Conservation (phyloP, 805 yeast genomes). For the Yarrowia hollandica region DNA sequence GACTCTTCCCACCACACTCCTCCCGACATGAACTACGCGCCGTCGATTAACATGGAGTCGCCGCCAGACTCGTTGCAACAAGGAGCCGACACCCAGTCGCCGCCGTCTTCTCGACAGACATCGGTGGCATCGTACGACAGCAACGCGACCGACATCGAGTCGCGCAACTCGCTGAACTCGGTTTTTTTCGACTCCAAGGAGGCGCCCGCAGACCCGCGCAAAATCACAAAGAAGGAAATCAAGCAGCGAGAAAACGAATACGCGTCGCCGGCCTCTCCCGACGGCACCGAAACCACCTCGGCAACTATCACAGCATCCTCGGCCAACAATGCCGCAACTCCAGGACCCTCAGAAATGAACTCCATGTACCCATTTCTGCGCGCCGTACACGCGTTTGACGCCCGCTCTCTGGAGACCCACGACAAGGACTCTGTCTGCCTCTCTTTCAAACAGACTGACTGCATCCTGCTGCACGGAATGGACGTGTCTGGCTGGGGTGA, state of each 20-base stretch:
- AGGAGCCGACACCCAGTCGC: conserved; percentile 9
- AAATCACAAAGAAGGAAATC: conserved; percentile 20
- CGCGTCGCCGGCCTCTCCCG: not conserved
- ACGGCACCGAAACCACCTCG: not conserved
- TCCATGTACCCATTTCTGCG: conserved; percentile 23
- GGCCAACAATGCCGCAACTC: not conserved
- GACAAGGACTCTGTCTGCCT: conserved; percentile 32
- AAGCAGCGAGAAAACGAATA: not conserved
- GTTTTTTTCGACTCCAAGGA: conserved; percentile 28
- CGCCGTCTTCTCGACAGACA: conserved; percentile 13
- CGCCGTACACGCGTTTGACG: conserved; percentile 22
- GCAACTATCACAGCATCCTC: not conserved
- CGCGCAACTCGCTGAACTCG: conserved; percentile 20
- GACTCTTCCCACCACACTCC: too few relatives aligned
- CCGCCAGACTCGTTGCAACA: conserved; percentile 21
- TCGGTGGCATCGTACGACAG: conserved; percentile 18
- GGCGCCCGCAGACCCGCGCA: conserved; percentile 28
- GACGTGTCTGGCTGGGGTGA: conserved; percentile 50
- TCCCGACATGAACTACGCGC: conserved; percentile 3
- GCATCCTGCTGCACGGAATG: conserved; percentile 43
- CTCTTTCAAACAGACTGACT: conserved; percentile 42
- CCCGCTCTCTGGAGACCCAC: conserved; percentile 16
- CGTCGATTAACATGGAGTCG: conserved; percentile 15
- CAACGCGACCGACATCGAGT: conserved; percentile 26
- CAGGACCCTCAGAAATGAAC: conserved; percentile 15